Base-by-base conservation (phyloP, 2,329 filamentous ascomycete genomes). In the Arthrobotrys entomopaga region DNA sequence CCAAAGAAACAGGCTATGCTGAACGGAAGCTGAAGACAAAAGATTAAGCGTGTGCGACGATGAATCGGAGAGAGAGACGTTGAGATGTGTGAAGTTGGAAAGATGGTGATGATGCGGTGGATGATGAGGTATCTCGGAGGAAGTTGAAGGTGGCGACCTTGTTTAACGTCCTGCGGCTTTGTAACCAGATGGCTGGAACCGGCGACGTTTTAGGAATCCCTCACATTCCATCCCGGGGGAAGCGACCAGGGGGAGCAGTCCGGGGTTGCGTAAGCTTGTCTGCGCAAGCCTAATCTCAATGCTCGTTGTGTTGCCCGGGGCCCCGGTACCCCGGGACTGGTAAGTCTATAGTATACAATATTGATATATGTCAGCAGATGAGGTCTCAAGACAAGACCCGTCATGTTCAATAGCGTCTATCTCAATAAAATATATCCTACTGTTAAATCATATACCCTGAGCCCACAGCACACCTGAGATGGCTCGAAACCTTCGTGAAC, bases 291-390 rank as follows among this genome's bases (percentile, higher is more conserved):
- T 8, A 34, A 34, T 34, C 10, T 34, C 29, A 34, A 34, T 10
- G 10, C 29, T 6, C 7, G 29, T 5, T 1, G 24, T 26, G 7
- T 34, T 34, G 1, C 29, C 29, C 29, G 29, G 29, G 6, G 29
- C 29, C 29, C 29, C 1, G 29, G 10, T 34, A 10, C 5, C 24
- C 87, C 78, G 89, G 91, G 42, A 86, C n/a, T n/a, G n/a, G n/a
- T n/a, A n/a, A n/a, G n/a, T n/a, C n/a, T n/a, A n/a, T n/a, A n/a
- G n/a, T n/a, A 88, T 76, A 86, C 86, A 60, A 84, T 85, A 66
- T 29, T n/a, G n/a, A 20, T 13, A 22, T n/a, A 22, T n/a, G 53
- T 57, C 53, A 57, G 53, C 53, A 15, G 52, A 40, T 54, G 52
- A 54, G 52, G 52, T 54, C 52, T 15, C 24, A 29, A 16, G 52